Base-by-base conservation (phyloP, 1,284 basidiomycete genomes). In the Nidula niveotomentosa region DNA sequence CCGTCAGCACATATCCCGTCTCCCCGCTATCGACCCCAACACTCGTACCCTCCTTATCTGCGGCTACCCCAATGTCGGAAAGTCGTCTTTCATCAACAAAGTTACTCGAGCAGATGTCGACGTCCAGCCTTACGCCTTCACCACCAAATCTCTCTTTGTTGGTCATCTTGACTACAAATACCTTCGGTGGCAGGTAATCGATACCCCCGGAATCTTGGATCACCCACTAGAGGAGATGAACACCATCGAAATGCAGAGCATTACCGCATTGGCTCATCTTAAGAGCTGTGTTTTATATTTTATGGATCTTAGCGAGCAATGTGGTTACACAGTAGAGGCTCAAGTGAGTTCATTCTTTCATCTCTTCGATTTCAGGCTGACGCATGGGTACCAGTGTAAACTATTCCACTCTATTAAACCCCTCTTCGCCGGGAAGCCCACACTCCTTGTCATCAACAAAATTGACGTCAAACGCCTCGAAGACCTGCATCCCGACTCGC, bases 201-300 rank as follows among this genome's bases (percentile, higher is more conserved):
- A 96, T 78, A 96, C 94, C 41, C 94, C 94, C 9, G 94, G 94
- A 58, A 89, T 96, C 56, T 79, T 96, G 63, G 92, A 93, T 68
- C 94, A 96, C 71, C 95, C 95, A 1, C 81, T 98, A 45, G 95
- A 98, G 73, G 95, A 98, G 58, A 97, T 98, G 96, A 97, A 97
- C 80, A 97, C 95, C 57, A 98, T 98, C 63, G 96, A 98, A 76
- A 98, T 98, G 94, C 95, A 98, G 78, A 95, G 92, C 65, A 96
- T 98, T 72, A 98, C 94, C 41, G 96, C 95, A 7, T 79, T 98
- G 59, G 95, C 95, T 2, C 96, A 98, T 74, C 75, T 98, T 46
- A 93, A 96, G 73, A 86, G 88, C 60, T 95, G 93, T 64, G 82
- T 97, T 10, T 75, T 98, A 66, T 98, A 97, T 77, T 98, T 98